A percentile compares a stretch with the other conserved stretches of the same genome.
phyloP scores from a whole-genome alignment of 768 basidiomycete species.

The Calocera cornea region DNA sequence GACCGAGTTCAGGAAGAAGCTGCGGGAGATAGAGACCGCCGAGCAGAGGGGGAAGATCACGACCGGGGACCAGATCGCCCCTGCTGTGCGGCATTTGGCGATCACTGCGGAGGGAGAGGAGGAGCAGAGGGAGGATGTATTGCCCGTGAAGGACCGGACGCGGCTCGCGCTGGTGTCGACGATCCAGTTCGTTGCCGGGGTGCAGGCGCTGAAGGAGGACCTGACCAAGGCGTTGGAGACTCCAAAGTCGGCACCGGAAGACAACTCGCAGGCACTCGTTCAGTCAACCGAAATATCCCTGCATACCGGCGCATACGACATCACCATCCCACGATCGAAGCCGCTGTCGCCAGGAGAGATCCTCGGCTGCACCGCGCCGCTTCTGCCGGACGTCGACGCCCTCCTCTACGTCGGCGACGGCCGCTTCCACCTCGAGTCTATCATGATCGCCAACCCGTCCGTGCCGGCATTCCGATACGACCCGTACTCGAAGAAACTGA shows the following conservation, averaged over 20 bases:
- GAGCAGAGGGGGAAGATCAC: slow-evolving; percentile 25
- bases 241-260: slow-evolving; percentile 8
- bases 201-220: slow-evolving; percentile 76
- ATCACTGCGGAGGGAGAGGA: slow-evolving; percentile 37
- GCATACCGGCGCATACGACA: slow-evolving; percentile 57
- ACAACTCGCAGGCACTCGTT: neutral
- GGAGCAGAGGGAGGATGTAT: slow-evolving; percentile 7
- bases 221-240: slow-evolving; percentile 27
- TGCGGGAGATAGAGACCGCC: slow-evolving; percentile 27
- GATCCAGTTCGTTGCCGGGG: slow-evolving; percentile 90
- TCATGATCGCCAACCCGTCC: slow-evolving; percentile 97
- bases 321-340: slow-evolving; percentile 69
- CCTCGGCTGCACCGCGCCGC: slow-evolving; percentile 89
- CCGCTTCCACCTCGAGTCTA: slow-evolving; percentile 93
- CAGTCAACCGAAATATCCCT: neutral
- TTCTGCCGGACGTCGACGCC: slow-evolving; percentile 62
- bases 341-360: slow-evolving; percentile 96
- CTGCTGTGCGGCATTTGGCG: slow-evolving; percentile 34
- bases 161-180: slow-evolving; percentile 87
- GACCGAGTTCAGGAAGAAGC: slow-evolving; percentile 42
- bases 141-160: slow-evolving; percentile 30
- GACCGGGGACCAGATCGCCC: slow-evolving; percentile 30
- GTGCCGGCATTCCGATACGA: slow-evolving; percentile 96
- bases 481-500: slow-evolving; percentile 94
- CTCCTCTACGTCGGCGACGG: slow-evolving; percentile 96